Evolutionary conservation across 2,329 filamentous ascomycete species (phyloP).

Genomic region (Calonectria henricotiae): DNA sequence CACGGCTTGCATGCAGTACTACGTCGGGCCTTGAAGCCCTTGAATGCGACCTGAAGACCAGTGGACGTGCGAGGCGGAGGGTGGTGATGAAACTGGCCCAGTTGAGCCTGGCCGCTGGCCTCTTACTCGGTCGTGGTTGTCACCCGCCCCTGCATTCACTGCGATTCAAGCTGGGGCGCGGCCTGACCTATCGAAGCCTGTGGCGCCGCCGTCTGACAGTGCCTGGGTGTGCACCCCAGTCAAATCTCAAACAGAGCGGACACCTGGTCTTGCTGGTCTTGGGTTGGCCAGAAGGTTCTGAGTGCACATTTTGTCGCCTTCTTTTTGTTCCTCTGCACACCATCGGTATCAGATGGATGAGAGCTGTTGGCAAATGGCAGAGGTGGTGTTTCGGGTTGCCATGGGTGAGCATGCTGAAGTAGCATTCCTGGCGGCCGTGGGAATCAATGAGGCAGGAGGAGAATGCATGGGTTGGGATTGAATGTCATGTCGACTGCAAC

Average conservation of each 20-base stretch:
- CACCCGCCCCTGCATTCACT: slow-evolving; percentile 38
- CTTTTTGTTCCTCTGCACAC: slow-evolving; percentile 1
- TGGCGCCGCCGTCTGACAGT: slow-evolving; percentile 32
- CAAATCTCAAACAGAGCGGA: slow-evolving; percentile 48
- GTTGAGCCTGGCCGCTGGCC: slow-evolving; percentile 32
- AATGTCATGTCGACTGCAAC: slow-evolving; percentile 23
- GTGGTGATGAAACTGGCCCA: slow-evolving; percentile 46
- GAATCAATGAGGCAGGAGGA: slow-evolving; percentile 19
- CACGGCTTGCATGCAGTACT: slow-evolving; percentile 19
- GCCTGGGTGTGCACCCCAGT: slow-evolving; percentile 37
- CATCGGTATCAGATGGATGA: not conserved
- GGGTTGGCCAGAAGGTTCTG: slow-evolving; percentile 15
- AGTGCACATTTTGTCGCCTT: slow-evolving; percentile 1
- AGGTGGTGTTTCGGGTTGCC: slow-evolving; percentile 12
- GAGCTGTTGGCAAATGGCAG: slow-evolving; percentile 1
- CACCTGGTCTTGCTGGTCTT: slow-evolving; percentile 16
- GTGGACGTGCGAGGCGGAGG: slow-evolving; percentile 42
- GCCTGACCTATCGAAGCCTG: slow-evolving; percentile 13
- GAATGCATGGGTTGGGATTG: slow-evolving; percentile 19
- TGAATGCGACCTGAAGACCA: slow-evolving; percentile 28
- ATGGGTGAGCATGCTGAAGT: slow-evolving; percentile 5
- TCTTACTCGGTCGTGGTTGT: slow-evolving; percentile 3
- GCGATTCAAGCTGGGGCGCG: slow-evolving; percentile 13
- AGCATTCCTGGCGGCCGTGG: slow-evolving; percentile 17
- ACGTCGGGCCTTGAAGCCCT: slow-evolving; percentile 7